Evolutionary conservation across 345 rosid species (phyloP), one percentile per base, ranked within the genome.

Genomic region (Eucalyptus marginata): DNA sequence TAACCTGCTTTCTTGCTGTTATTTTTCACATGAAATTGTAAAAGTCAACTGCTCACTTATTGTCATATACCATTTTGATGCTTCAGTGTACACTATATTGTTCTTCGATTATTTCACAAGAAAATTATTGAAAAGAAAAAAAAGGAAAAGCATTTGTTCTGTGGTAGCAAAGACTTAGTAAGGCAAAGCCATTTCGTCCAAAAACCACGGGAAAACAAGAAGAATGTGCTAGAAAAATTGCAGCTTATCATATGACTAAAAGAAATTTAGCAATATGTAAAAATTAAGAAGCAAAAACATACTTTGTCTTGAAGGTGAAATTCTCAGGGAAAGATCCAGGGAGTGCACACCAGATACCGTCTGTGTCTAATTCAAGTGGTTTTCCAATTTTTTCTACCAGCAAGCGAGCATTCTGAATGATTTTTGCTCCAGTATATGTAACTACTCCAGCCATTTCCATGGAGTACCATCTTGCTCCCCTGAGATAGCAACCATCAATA

Each of bases 371-470:
- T 90, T 97, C 99, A 93, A 97, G 99, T 86, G 99, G 99, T 92
- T 95, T 97, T 91, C 99, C 99, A 91, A 97, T 97, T 93, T 94
- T 95, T 87, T 97, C 98, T 91, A 97, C 94, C 88, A 97, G 98
- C 92, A 96, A 92, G 86, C 95, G 97, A 89, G 99, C 99, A 93
- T 96, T 96, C 92, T 97, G 99, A 90, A 97, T 97, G 84, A 97
- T 97, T 94, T 97, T 97, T 91, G 99, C 99, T 90, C 99, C 99
- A 88, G 99, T 97, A 91, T 97, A 96, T 44, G 99, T 97, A 90
- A 97, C 99, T 84, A 96, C 99, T 90, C 99, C 99, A 90, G 99
- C 99, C 99, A 97, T 97, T 95, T 97, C 99, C 99, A 96, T 97
- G 36, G 99, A 97, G 93, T 96, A 97, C 99, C 99, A 96, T 93